These are phyloP conservation scores for Leccinum truebloodii DNA, from an alignment of 768 basidiomycete genomes.

Conservation along the genomic window DNA sequence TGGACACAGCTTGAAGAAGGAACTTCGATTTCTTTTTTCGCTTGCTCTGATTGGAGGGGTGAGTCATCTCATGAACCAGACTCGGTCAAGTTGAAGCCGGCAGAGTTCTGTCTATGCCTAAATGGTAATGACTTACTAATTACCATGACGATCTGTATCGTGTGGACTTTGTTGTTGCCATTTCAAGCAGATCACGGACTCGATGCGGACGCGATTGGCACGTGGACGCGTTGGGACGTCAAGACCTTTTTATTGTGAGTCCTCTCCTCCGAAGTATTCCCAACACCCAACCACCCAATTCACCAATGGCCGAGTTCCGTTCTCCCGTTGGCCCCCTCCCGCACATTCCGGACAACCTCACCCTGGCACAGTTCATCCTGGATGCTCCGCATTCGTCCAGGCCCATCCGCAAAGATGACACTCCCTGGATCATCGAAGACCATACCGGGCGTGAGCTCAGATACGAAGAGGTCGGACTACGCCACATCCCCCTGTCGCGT, in stretches of 20 bases:
- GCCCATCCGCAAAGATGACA: constrained; percentile 25
- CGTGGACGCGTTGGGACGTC: neutral
- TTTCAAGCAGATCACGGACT: neutral
- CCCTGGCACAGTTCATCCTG: constrained; percentile 39
- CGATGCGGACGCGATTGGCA: neutral
- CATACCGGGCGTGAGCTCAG: constrained; percentile 36
- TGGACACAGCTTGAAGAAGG: neutral
- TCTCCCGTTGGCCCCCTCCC: constrained; percentile 34
- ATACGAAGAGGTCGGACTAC: constrained; percentile 37
- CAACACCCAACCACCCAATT: neutral
- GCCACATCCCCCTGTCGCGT: neutral
- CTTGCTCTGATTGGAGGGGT: neutral
- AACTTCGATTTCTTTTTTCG: neutral
- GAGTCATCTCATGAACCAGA: neutral
- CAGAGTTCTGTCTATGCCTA: neutral
- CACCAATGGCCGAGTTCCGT: constrained; percentile 29
- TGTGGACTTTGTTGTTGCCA: neutral
- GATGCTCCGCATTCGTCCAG: constrained; percentile 35
- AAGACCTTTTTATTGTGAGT: neutral
- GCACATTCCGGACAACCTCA: constrained; percentile 39
- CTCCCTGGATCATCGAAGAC: constrained; percentile 46
- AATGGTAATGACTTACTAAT: neutral
- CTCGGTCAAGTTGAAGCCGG: neutral
- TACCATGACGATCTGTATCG: neutral
- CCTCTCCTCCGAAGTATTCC: neutral